Evolutionary conservation across 2,329 filamentous ascomycete genomes (phyloP).

Genomic region (Nothopassalora personata): DNA sequence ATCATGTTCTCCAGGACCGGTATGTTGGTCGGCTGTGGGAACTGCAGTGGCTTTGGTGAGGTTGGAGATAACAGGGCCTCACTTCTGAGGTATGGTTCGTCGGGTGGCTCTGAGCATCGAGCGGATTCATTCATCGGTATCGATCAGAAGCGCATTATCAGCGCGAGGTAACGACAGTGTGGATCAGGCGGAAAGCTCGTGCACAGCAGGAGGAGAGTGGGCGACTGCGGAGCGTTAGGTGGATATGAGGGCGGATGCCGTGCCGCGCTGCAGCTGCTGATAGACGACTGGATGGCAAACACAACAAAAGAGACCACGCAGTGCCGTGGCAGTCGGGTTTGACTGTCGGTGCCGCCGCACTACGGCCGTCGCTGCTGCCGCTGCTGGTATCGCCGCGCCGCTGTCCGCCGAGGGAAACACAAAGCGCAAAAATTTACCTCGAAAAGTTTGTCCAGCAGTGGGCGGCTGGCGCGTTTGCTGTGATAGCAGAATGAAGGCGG

Average conservation of each 20-base stretch:
- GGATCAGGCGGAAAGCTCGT: background rate
- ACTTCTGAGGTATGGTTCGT: slow-evolving; percentile 58
- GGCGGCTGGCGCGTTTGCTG: background rate
- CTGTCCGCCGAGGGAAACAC: background rate
- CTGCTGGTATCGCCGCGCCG: background rate
- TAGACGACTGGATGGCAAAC: background rate
- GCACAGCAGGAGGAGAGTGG: slow-evolving; percentile 3
- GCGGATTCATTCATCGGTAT: slow-evolving; percentile 23
- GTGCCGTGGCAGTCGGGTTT: background rate
- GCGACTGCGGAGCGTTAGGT: background rate
- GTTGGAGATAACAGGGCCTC: slow-evolving; percentile 57
- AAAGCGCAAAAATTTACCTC: background rate
- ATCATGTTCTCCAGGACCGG: slow-evolving; percentile 66
- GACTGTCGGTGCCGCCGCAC: background rate
- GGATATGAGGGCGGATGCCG: background rate
- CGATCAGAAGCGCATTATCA: slow-evolving; percentile 9
- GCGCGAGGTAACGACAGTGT: slow-evolving; percentile 4
- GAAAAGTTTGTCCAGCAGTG: background rate
- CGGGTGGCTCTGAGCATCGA: slow-evolving; percentile 37
- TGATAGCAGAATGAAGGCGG: background rate
- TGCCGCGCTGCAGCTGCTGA: background rate
- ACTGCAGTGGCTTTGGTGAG: slow-evolving; percentile 64
- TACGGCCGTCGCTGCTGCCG: background rate
- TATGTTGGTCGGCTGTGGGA: slow-evolving; percentile 63
- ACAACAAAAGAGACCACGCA: background rate